A percentile compares a stretch with the other conserved stretches of the same genome.
Evolutionary conservation across 805 yeast genomes (phyloP).

Genomic region (Starmera pachycereana): DNA sequence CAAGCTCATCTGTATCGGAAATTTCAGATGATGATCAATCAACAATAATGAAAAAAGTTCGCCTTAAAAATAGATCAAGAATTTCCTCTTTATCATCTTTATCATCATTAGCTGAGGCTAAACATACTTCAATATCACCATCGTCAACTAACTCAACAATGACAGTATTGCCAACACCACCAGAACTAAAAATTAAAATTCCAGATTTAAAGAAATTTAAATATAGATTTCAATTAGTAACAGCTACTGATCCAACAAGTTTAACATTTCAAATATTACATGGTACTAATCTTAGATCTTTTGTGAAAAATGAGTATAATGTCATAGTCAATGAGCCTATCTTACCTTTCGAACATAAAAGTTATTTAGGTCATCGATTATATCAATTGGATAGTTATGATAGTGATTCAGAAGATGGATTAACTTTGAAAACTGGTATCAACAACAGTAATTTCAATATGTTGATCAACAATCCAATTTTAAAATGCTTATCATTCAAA

Average conservation of each 20-base stretch:
- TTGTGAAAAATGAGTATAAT: background rate
- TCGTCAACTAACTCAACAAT: constrained; percentile 4
- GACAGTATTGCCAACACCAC: constrained; percentile 27
- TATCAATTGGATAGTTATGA: constrained; percentile 7
- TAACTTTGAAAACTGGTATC: background rate
- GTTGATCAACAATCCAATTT: constrained; percentile 1
- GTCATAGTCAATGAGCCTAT: constrained; percentile 1
- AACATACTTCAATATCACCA: background rate
- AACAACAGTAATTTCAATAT: constrained; percentile 1
- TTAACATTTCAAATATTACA: constrained; percentile 18
- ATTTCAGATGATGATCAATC: constrained; percentile 14
- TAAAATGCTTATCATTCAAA: constrained; percentile 1
- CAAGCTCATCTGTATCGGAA: constrained; percentile 14
- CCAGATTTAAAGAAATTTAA: constrained; percentile 37
- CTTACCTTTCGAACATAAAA: constrained; percentile 7
- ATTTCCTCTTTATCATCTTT: constrained; percentile 8
- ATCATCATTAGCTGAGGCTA: constrained; percentile 5
- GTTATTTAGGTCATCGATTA: background rate
- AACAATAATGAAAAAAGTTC: background rate
- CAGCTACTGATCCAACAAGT: constrained; percentile 31
- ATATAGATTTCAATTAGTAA: constrained; percentile 34
- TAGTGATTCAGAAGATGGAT: constrained; percentile 6
- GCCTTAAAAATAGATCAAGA: constrained; percentile 2
- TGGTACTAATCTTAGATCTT: constrained; percentile 2
- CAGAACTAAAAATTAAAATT: constrained; percentile 32